phyloP scores from a whole-genome alignment of 495 filamentous ascomycete genomes.

The Penicillium daleae region DNA sequence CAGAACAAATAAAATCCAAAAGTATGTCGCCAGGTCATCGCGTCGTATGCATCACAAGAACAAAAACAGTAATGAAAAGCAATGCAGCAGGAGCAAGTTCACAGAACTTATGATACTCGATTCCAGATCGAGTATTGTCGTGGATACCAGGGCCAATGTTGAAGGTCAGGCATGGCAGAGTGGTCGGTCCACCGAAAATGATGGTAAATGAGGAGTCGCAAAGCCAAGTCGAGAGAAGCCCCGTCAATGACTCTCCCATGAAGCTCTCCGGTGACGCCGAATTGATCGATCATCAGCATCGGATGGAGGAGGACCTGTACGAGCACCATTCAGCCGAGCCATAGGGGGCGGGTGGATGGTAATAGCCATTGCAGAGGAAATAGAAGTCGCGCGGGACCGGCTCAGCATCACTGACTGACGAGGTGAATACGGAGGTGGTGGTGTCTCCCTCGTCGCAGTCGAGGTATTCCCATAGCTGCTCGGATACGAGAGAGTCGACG shows the following conservation, averaged over 20 bases:
- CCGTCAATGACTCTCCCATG: conserved; percentile 41
- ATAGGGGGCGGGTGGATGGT: conserved; percentile 31
- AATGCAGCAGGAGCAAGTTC: neutral
- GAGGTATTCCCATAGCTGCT: conserved; percentile 55
- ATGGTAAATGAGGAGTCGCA: neutral
- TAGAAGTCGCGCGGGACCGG: conserved; percentile 42
- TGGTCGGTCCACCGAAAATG: neutral
- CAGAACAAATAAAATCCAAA: conserved; percentile 9
- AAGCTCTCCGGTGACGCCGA: conserved; percentile 33
- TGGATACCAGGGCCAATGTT: neutral
- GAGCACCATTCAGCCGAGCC: conserved; percentile 32
- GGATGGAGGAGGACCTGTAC: conserved; percentile 28
- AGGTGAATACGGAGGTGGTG: conserved; percentile 50
- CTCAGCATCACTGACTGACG: conserved; percentile 32
- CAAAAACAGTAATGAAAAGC: neutral
- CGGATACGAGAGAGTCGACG: conserved; percentile 49
- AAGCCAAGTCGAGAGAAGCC: neutral
- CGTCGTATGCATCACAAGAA: conserved; percentile 24
- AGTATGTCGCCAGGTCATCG: conserved; percentile 19
- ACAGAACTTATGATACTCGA: conserved; percentile 9
- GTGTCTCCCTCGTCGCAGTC: conserved; percentile 51
- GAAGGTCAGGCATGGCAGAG: neutral
- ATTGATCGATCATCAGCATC: conserved; percentile 33
- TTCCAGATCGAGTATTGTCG: conserved; percentile 26
- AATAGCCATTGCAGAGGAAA: conserved; percentile 36